Conservation (phyloP, 805 yeast species). For the Cyberlindnera nakhonratchasimensis region DNA sequence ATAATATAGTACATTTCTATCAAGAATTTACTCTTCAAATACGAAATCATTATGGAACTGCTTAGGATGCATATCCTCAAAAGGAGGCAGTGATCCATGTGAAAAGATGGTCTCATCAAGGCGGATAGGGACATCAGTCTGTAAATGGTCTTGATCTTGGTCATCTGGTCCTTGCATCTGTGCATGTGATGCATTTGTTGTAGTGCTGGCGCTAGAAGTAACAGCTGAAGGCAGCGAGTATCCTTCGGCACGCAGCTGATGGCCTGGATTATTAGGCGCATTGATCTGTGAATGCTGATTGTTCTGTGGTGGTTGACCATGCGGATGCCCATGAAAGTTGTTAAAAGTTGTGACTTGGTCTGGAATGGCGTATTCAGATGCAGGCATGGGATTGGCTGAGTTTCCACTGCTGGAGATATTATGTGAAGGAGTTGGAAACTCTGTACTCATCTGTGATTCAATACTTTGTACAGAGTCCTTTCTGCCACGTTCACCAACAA, state of each 20-base stretch:
- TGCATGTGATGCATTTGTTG: neutral
- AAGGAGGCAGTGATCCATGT: neutral
- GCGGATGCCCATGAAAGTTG: neutral
- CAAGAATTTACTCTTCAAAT: neutral
- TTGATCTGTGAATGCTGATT: neutral
- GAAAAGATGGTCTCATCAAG: conserved; percentile 1
- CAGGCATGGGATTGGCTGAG: neutral
- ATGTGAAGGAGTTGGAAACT: neutral
- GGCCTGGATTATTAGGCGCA: neutral
- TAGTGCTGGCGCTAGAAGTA: neutral
- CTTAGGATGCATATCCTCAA: conserved; percentile 1
- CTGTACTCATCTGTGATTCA: neutral
- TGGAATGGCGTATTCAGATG: neutral
- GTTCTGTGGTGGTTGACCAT: neutral
- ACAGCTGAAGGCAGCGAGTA: neutral
- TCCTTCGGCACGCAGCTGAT: neutral
- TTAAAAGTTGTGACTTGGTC: neutral
- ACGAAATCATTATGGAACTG: conserved; percentile 1
- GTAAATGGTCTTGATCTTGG: neutral
- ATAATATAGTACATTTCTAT: neutral
- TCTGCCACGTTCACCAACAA: neutral
- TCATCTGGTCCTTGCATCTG: neutral
- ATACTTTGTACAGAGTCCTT: neutral
- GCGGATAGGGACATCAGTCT: conserved; percentile 3
- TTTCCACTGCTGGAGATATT: neutral